Conservation (phyloP, 768 basidiomycete genomes). For the Tricholoma furcatifolium region DNA sequence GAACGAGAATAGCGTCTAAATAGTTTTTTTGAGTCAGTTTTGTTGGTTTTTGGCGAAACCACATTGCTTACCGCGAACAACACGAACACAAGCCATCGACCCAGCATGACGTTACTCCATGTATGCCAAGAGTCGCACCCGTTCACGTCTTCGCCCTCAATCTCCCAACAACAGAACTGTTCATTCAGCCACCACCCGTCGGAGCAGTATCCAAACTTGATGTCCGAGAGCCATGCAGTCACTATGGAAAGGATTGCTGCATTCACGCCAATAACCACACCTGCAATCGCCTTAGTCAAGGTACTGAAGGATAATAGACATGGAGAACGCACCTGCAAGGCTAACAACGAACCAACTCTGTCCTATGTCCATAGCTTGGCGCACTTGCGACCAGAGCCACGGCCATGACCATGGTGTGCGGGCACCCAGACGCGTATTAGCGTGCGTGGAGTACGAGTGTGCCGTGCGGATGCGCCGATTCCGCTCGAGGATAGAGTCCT, state of each 20-base stretch:
- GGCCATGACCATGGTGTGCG: conserved; percentile 45
- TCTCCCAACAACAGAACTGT: conserved; percentile 98
- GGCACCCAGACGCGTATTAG: background rate
- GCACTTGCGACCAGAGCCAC: conserved; percentile 63
- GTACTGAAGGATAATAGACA: background rate
- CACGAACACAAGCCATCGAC: conserved; percentile 85
- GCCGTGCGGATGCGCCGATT: conserved; percentile 69
- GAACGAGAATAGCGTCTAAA: conserved; percentile 79
- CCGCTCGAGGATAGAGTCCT: conserved; percentile 89
- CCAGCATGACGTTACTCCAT: conserved; percentile 74
- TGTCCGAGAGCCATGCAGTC: conserved; percentile 96
- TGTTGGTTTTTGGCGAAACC: background rate
- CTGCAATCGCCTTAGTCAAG: conserved; percentile 35
- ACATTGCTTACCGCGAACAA: conserved; percentile 73
- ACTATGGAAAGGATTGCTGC: conserved; percentile 95
- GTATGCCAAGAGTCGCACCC: conserved; percentile 90
- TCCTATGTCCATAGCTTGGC: conserved; percentile 61
- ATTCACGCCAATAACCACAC: conserved; percentile 87
- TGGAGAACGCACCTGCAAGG: conserved; percentile 72
- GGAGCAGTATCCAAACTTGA: conserved; percentile 95
- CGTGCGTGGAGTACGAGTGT: conserved; percentile 36
- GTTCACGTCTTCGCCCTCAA: conserved; percentile 75
- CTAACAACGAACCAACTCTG: conserved; percentile 94
- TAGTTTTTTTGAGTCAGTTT: conserved; percentile 2
- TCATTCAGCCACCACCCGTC: conserved; percentile 99